Evolutionary conservation across 2,329 filamentous ascomycete species (phyloP).

Genomic region (Sphaerostilbella broomeana): DNA sequence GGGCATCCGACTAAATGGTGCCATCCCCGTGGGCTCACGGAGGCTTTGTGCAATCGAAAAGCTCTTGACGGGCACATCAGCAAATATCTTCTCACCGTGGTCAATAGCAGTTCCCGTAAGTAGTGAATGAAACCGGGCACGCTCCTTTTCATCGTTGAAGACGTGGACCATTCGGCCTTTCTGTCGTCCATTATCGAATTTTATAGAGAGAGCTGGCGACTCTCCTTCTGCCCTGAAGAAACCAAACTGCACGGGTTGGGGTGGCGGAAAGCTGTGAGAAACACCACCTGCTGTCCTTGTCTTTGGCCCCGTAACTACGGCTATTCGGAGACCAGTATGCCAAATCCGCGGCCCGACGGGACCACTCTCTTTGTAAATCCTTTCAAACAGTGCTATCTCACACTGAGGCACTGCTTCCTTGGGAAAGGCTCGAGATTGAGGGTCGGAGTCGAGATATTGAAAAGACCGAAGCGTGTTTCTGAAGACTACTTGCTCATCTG

Average conservation of each 20-base stretch:
- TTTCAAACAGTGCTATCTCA: conserved; percentile 70
- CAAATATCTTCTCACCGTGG: conserved; percentile 61
- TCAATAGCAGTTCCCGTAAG: conserved; percentile 66
- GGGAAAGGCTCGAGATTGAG: conserved; percentile 67
- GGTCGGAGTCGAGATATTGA: conserved; percentile 70
- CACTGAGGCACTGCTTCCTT: conserved; percentile 66
- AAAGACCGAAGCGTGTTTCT: conserved; percentile 65
- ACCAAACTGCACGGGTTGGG: conserved; percentile 67
- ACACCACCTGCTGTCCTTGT: conserved; percentile 73
- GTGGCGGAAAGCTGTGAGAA: conserved; percentile 60
- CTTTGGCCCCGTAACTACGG: conserved; percentile 68
- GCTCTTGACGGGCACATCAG: conserved; percentile 59
- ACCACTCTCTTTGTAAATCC: conserved; percentile 58
- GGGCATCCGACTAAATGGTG: conserved; percentile 43
- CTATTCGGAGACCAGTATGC: conserved; percentile 74
- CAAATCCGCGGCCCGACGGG: conserved; percentile 65
- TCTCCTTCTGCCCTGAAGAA: conserved; percentile 67
- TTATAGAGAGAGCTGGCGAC: conserved; percentile 62
- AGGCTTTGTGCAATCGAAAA: conserved; percentile 55
- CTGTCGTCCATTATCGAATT: conserved; percentile 58
- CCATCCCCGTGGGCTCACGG: conserved; percentile 42
- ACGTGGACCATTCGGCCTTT: conserved; percentile 70
- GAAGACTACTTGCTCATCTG: conserved; percentile 65
- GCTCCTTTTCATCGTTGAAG: conserved; percentile 67
- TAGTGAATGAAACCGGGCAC: conserved; percentile 63